Evolutionary conservation across 2,329 filamentous ascomycete genomes (phyloP), one percentile per base, ranked within the genome.

Genomic region (Stenocarpella maydis): DNA sequence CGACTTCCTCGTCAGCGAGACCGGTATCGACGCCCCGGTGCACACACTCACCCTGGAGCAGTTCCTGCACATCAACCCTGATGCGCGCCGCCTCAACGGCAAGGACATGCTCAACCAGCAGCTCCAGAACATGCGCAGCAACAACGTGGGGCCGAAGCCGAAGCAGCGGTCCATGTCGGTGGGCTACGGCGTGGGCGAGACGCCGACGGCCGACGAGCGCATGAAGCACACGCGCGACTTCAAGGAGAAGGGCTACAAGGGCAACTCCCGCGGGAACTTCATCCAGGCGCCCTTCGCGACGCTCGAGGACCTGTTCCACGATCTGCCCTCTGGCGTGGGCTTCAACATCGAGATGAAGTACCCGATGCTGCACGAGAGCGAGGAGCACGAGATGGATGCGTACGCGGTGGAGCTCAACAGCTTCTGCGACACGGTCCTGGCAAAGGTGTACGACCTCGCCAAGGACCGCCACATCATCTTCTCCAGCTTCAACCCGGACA

Each of bases 281-380:
- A 98, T 99, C 75, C 95, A 98, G 78, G 94, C 93, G 0, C 94
- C 95, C 0, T 99, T 99, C 81, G 95, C 95, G 9, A 99, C 96
- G 0, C 85, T 99, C 5, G 94, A 98, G 79, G 94, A 98, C 72
- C 90, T 98, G 78, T 98, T 99, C 82, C 88, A 88, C 75, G 91
- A 95, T 77, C 83, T 99, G 0, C 94, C 94, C 0, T 87, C 92
- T 72, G 86, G 88, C 17, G 92, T 97, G 26, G 95, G 96, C 17
- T 99, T 99, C 86, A 98, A 99, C 80, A 97, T 99, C 74, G 96
- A 99, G 83, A 92, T 99, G 87, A 98, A 99, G 82, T 99, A 99
- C 78, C 96, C 96, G 6, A 98, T 98, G 95, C 88, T 99, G 50
- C 92, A 95, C 78, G 97, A 99, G 84, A 93, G 90, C 69, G 94